Conservation (phyloP, 1,139 yeast species). For the Geotrichum aggregatum region DNA sequence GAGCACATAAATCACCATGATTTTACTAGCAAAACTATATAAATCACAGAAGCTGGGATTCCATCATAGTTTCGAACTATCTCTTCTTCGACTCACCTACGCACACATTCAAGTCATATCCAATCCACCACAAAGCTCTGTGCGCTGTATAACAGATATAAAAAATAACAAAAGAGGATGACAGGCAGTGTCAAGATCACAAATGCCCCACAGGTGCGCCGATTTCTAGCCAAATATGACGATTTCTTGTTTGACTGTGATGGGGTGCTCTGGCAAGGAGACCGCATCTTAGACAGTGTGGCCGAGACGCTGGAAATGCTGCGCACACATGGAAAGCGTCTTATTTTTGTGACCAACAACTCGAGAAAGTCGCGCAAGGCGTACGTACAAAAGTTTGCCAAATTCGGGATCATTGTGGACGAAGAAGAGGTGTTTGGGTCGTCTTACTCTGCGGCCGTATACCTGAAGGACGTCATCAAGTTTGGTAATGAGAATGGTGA, state of each 20-base stretch:
- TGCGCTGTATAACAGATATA: no score
- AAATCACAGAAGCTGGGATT: no score
- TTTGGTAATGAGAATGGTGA: no score
- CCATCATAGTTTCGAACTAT: no score
- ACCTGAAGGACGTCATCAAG: conserved; percentile 69
- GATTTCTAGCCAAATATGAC: conserved; percentile 62
- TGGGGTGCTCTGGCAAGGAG: conserved; percentile 87
- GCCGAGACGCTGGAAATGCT: conserved; percentile 60
- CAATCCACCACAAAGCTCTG: no score
- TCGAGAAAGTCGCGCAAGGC: conserved; percentile 82
- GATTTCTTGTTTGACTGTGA: conserved; percentile 90
- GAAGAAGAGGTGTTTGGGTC: conserved; percentile 84
- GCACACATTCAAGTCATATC: no score
- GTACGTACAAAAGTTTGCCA: conserved; percentile 69
- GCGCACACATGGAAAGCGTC: conserved; percentile 52
- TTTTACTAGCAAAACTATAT: no score
- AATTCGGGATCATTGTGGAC: conserved; percentile 63
- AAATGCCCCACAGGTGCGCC: conserved; percentile 46
- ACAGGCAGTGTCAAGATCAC: conserved; percentile 45
- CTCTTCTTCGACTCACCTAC: no score
- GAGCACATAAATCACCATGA: no score
- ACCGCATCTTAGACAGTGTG: conserved; percentile 65
- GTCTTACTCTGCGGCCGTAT: conserved; percentile 86
- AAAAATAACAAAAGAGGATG: conserved; percentile 21
- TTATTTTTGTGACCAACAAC: conserved; percentile 90